These are phyloP conservation scores for Acephala macrosclerotiorum DNA, from an alignment of 2,329 filamentous ascomycete genomes.

Conservation along the genomic window DNA sequence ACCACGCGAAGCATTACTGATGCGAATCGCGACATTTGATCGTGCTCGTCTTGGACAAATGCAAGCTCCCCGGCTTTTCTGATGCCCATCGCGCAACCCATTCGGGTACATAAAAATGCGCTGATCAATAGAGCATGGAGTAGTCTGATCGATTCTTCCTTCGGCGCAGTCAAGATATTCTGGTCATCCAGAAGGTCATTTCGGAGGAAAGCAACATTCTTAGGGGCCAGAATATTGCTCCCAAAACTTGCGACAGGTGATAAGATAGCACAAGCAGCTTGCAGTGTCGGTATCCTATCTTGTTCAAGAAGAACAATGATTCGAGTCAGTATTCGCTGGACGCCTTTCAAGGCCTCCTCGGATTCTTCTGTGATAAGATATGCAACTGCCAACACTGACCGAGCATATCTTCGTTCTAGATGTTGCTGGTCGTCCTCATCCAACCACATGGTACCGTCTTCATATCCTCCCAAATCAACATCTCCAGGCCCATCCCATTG, in stretches of 20 bases:
- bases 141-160: slow-evolving; percentile 60
- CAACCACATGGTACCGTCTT: slow-evolving; percentile 59
- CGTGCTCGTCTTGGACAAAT: slow-evolving; percentile 67
- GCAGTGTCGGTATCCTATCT: slow-evolving; percentile 61
- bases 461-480: slow-evolving; percentile 69
- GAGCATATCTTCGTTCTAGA: slow-evolving; percentile 70
- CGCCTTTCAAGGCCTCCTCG: slow-evolving; percentile 62
- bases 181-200: slow-evolving; percentile 62
- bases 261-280: slow-evolving; percentile 55
- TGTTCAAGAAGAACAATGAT: slow-evolving; percentile 67
- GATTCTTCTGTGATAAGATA: slow-evolving; percentile 71
- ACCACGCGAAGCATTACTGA: slow-evolving; percentile 53
- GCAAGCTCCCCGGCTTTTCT: slow-evolving; percentile 67
- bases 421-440: slow-evolving; percentile 65
- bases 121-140: slow-evolving; percentile 70
- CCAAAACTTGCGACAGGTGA: slow-evolving; percentile 49
- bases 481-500: slow-evolving; percentile 79
- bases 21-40: slow-evolving; percentile 67
- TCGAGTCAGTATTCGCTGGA: slow-evolving; percentile 66
- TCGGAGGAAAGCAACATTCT: slow-evolving; percentile 54
- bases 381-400: slow-evolving; percentile 70
- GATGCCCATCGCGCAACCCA: slow-evolving; percentile 57
- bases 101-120: slow-evolving; percentile 61
- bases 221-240: slow-evolving; percentile 46
- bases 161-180: slow-evolving; percentile 72